Evolutionary conservation across 352 stramenopile species (phyloP), one percentile per base, ranked within the genome.

Genomic region (Globisporangium irregulare): DNA sequence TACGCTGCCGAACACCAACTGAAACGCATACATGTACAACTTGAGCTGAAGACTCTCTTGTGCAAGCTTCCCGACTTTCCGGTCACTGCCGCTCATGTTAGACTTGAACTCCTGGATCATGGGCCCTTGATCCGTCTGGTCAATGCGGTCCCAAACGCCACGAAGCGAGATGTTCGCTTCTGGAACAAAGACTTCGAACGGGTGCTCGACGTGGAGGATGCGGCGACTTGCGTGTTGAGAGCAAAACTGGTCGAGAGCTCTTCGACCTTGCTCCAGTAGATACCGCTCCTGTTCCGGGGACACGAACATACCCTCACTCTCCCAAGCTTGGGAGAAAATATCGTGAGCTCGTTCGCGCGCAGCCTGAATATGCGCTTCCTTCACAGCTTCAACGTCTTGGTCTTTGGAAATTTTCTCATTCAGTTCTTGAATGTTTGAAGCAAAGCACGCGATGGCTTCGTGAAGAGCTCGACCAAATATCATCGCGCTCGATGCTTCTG

Each of bases 31-130:
- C 83, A 93, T 79, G 69, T 95, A 95, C 59, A 93, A 68, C 73
- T 94, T 82, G 18, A 95, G 79, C 73, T 95, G 87, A 2, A 94
- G 73, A 61, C 86, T 95, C n/a, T 90, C 73, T 22, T 73, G 64
- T 12, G 86, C 83, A 1, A 89, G 65, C 53, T 76, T 80, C 27
- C 71, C 67, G 66, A 91, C 75, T 20, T 93, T 81, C 5, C 87
- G 81, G 3, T 64, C 54, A 18, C 74, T 68, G 7, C 76, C 76
- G 54, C 80, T 77, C 62, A 92, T 79, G 57, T 93, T 94, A 12
- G 87, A 89, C 69, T 95, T 95, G 74, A 93, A 95, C 72, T 95
- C 87, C 59, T 90, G 80, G 24, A 95, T 89, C 10, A 93, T 67
- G 1, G 81, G 67, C 14, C 66, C 67, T 12, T 34, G 68, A 27